phyloP scores from a whole-genome alignment of 2,329 filamentous ascomycete species.

The Exophiala spinifera region DNA sequence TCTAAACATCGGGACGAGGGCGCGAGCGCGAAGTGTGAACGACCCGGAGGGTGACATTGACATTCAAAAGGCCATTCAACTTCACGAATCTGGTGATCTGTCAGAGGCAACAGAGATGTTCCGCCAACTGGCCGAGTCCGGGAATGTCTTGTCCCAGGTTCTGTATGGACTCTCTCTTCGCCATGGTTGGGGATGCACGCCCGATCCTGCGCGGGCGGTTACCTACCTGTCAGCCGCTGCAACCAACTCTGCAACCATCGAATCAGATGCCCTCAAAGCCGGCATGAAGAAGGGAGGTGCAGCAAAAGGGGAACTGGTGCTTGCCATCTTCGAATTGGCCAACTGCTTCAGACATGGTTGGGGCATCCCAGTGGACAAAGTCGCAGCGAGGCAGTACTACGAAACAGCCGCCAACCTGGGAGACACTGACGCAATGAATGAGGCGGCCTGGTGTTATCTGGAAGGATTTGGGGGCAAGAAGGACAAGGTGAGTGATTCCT shows the following conservation, averaged over 20 bases:
- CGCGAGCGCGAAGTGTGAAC: slow-evolving; percentile 29
- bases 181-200: slow-evolving; percentile 86
- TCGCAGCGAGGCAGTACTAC: slow-evolving; percentile 88
- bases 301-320: slow-evolving; percentile 91
- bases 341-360: slow-evolving; percentile 83
- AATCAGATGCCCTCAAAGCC: slow-evolving; percentile 77
- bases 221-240: slow-evolving; percentile 84
- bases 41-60: slow-evolving; percentile 47
- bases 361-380: slow-evolving; percentile 81
- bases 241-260: slow-evolving; percentile 82
- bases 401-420: slow-evolving; percentile 96
- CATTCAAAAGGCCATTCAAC: slow-evolving; percentile 91
- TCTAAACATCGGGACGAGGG: slow-evolving; percentile 8
- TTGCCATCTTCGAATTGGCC: slow-evolving; percentile 88
- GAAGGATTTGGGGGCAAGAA: slow-evolving; percentile 98
- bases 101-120: slow-evolving; percentile 81
- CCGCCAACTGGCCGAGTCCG: slow-evolving; percentile 73
- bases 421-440: slow-evolving; percentile 94
- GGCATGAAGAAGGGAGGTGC: slow-evolving; percentile 90
- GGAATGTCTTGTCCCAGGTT: slow-evolving; percentile 93
- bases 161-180: slow-evolving; percentile 77
- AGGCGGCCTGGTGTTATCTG: slow-evolving; percentile 91
- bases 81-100: slow-evolving; percentile 83
- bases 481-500: slow-evolving; percentile 73
- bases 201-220: slow-evolving; percentile 70